Percentiles rank a stretch among this genome's conserved stretches.
Conservation (phyloP, 2,329 filamentous ascomycete genomes). For the Dryadomyces sulphureus region DNA sequence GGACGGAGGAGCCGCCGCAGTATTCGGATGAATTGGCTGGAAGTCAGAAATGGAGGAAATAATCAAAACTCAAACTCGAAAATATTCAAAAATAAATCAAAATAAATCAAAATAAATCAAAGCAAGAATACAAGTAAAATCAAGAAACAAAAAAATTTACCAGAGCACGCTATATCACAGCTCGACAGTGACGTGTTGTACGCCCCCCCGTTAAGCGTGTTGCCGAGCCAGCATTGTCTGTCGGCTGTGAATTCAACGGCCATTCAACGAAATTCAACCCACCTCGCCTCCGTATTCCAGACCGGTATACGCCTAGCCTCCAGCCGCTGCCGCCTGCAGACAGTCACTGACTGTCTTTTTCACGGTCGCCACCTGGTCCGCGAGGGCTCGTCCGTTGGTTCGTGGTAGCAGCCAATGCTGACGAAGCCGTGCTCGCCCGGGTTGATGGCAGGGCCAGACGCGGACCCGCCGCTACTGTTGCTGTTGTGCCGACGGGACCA, state of each 20-base stretch:
- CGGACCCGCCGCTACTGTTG: conserved; percentile 4
- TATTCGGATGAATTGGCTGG: conserved; percentile 9
- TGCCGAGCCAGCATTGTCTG: conserved; percentile 7
- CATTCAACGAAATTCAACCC: background rate
- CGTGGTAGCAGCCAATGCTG: conserved; percentile 21
- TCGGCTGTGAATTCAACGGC: background rate
- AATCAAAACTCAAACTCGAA: too few species aligned
- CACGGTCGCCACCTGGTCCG: conserved; percentile 3
- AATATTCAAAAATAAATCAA: too few species aligned
- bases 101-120: too few species aligned
- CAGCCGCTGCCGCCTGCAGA: conserved; percentile 11
- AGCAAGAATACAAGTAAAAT: background rate
- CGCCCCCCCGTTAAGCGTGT: conserved; percentile 1
- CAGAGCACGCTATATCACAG: conserved; percentile 17
- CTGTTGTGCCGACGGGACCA: conserved; percentile 2
- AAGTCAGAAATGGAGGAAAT: background rate
- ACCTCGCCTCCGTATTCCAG: conserved; percentile 17
- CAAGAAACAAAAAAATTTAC: background rate
- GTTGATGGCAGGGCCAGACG: conserved; percentile 17
- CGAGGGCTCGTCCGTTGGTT: conserved; percentile 13
- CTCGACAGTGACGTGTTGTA: conserved; percentile 10
- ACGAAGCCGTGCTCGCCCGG: conserved; percentile 17
- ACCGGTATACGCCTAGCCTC: conserved; percentile 14
- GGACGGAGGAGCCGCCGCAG: conserved; percentile 10
- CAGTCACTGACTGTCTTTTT: conserved; percentile 14